Evolutionary conservation across 306 rosid species (phyloP).

Genomic region (Casuarina glauca): DNA sequence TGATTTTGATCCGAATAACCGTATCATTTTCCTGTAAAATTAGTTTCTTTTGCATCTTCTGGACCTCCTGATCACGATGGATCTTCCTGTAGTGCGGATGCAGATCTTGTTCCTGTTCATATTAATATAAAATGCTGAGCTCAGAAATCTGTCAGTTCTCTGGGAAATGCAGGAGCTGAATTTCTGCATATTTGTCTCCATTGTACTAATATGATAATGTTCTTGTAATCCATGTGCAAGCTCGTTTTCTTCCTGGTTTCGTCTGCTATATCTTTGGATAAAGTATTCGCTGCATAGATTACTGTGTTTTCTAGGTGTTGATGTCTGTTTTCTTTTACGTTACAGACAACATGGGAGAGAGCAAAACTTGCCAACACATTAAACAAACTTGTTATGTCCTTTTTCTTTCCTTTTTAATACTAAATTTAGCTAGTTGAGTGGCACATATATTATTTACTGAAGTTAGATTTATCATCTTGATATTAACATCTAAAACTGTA

Average conservation of each 20-base stretch:
- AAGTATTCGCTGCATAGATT: background rate
- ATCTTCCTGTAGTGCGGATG: too few species aligned
- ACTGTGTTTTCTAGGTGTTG: background rate
- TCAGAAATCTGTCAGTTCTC: too few species aligned
- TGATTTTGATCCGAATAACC: too few species aligned
- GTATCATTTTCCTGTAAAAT: too few species aligned
- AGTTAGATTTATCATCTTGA: background rate
- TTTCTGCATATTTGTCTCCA: too few species aligned
- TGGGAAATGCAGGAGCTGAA: too few species aligned
- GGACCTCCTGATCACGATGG: too few species aligned
- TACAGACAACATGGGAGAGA: constrained; percentile 97
- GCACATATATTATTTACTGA: constrained; percentile 3
- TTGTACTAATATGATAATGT: too few species aligned
- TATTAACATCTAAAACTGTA: background rate
- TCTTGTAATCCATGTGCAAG: background rate
- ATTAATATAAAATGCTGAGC: too few species aligned
- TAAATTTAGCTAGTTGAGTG: background rate
- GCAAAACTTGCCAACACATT: constrained; percentile 78
- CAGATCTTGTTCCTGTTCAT: too few species aligned
- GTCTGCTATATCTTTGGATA: background rate
- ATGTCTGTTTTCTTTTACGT: background rate
- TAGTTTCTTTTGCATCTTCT: too few species aligned
- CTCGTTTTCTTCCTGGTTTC: background rate
- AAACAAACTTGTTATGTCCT: constrained; percentile 75
- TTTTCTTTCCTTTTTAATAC: background rate